Evolutionary conservation across 257 asterid genomes (phyloP), one percentile per base, ranked within the genome.

Genomic region (Forsythia viridissima): DNA sequence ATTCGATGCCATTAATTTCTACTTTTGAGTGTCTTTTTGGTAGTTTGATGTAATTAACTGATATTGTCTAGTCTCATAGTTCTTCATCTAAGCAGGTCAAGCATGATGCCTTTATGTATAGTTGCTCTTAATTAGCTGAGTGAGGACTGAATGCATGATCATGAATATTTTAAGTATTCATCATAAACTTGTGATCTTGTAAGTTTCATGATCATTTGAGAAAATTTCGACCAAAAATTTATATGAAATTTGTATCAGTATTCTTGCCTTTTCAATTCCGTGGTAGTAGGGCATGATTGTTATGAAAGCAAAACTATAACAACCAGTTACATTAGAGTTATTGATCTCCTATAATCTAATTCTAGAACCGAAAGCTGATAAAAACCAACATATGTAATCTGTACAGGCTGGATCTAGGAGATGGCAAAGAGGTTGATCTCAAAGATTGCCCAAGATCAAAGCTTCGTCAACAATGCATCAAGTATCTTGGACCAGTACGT

Each of bases 321-420:
- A 61, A 61, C 16, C 4, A 6, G 15, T 61, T 8, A 61, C 13
- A 10, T 21, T 3, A 38, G 39, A 15, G 38, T 2, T 20, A 65
- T 66, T 38, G 30, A 39, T 38, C 41, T 65, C 70, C 37, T 46
- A 16, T 30, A 46, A 46, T 78, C 71, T 24, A 24, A 24, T 24
- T 24, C 24, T 70, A 21, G 69, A 61, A 61, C 15, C 69, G 8
- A 81, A 75, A 82, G 76, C 78, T 42, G 36, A 71, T 68, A 67
- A 63, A 44, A 76, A 65, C 59, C 68, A 12, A 41, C 37, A 59
- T 36, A 67, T 38, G 73, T 71, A 38, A 52, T 79, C 65, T 80
- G 51, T 80, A 63, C 90, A 96, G 99, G 99, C 81, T 95, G 90
- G 98, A 95, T 90, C 83, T 95, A 85, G 99, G 99, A 83, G 98